phyloP scores from a whole-genome alignment of 768 basidiomycete genomes.

The Chalciporus sphaerocephalus region DNA sequence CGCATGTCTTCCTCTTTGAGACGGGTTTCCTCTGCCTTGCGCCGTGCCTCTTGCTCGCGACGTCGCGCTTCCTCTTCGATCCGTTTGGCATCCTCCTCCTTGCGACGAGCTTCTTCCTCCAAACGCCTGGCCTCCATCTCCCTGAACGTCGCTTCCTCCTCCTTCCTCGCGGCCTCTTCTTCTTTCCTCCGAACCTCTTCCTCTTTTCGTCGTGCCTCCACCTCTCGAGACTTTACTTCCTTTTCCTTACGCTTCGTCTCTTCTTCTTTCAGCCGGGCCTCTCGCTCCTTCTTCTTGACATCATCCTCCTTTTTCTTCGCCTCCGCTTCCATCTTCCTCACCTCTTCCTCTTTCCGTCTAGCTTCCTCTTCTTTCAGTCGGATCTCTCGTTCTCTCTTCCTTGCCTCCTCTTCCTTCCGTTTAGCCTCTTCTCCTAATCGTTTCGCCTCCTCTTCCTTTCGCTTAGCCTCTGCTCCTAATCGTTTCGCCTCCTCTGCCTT shows the following conservation, averaged over 20 bases:
- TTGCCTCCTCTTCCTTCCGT: constrained; percentile 28
- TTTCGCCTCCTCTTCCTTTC: constrained; percentile 18
- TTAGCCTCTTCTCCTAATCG: constrained; percentile 25
- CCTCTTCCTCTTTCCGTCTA: constrained; percentile 25
- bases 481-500: constrained; percentile 25
- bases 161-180: constrained; percentile 6
- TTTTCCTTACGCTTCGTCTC: constrained; percentile 29
- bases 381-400: constrained; percentile 26
- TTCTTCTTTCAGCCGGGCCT: constrained; percentile 18
- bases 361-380: constrained; percentile 24
- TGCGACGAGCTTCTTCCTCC: constrained; percentile 7
- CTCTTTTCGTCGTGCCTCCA: constrained; percentile 18
- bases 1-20: constrained; percentile 21
- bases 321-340: constrained; percentile 27
- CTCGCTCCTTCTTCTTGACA: constrained; percentile 26
- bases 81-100: constrained; percentile 1
- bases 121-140: constrained; percentile 15
- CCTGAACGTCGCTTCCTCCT: constrained; percentile 21
- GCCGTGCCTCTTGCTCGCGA: constrained; percentile 24
- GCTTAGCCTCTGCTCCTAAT: constrained; percentile 19
- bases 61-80: constrained; percentile 21
- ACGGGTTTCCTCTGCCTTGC: constrained; percentile 25
- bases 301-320: constrained; percentile 29
- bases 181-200: constrained; percentile 12
- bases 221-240: constrained; percentile 26